Evolutionary conservation across 768 basidiomycete genomes (phyloP), one percentile per base, ranked within the genome.

Genomic region (Nidularia sp.): DNA sequence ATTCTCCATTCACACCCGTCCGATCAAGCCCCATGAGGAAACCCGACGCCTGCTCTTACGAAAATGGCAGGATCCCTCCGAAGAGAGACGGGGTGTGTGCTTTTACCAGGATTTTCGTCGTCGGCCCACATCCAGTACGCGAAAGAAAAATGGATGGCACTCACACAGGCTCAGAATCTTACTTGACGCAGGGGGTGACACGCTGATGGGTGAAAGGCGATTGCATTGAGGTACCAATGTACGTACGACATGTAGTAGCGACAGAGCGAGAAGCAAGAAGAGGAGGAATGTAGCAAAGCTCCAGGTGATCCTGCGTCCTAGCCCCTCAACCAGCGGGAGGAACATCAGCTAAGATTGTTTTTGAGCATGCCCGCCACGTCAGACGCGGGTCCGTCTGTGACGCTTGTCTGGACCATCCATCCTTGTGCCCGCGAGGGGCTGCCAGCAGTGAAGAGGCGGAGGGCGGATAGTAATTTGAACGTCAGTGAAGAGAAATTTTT

Each of bases 261-360:
- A 25, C 25, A 25, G 25, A 25, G 25, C 25, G 25, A 25, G 50
- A 22, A 57, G 54, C 55, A 55, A 47, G 50, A 52, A 45, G 48
- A 48, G 46, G 51, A 55, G 55, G 51, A 58, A 74, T 90, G 84
- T 88, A 68, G 78, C 74, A 82, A 68, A 73, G 67, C 86, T 80
- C 88, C 86, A 91, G 90, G 90, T 92, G 85, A 86, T 92, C 90
- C 84, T 78, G 89, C 90, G 74, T 92, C 90, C 85, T 89, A 22
- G 71, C 86, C 78, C 81, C 90, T 92, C 90, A 69, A 92, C 90
- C 90, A 80, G 68, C 64, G 90, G 90, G 90, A 92, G 79, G 75
- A 84, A 80, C 88, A 79, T 89, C 90, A 83, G 90, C 89, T 83
- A 80, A 85, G 88, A 91, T 79, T 90, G 90, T 92, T 91, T 92